Percentiles rank a stretch among this genome's conserved stretches.
Conservation (phyloP, 441 rosid genomes). For the Adansonia madagascariensis region DNA sequence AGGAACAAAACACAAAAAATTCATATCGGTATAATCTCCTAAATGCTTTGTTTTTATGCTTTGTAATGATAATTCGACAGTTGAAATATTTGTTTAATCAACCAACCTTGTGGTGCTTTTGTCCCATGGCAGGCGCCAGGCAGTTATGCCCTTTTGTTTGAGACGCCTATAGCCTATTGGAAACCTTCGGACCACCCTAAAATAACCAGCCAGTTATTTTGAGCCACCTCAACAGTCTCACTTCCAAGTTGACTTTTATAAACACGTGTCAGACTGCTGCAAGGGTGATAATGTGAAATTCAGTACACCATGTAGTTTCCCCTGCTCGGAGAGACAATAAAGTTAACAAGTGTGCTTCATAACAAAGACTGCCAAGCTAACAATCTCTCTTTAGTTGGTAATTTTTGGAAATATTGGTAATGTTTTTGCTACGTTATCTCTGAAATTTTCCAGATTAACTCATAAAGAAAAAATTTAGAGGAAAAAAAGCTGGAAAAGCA, state of each 20-base stretch:
- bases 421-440: slow-evolving; percentile 3
- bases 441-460: background rate
- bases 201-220: background rate
- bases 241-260: background rate
- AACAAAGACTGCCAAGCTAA: slow-evolving; percentile 48
- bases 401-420: background rate
- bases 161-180: background rate
- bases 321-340: slow-evolving; percentile 11
- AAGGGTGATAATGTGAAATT: background rate
- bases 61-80: background rate
- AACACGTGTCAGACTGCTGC: background rate
- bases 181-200: background rate
- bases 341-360: slow-evolving; percentile 28
- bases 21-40: slow-evolving; percentile 6
- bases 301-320: background rate
- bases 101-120: background rate
- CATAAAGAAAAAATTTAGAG: background rate
- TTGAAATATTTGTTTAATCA: slow-evolving; percentile 8
- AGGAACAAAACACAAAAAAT: background rate
- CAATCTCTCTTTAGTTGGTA: slow-evolving; percentile 21
- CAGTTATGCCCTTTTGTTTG: background rate
- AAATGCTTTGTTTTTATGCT: background rate
- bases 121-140: background rate
- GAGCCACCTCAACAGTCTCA: background rate
- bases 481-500: background rate